A percentile compares a stretch with the other conserved stretches of the same genome.
These are phyloP conservation scores for Candida rishiriensis DNA, from an alignment of 805 yeast species.

Conservation along the genomic window DNA sequence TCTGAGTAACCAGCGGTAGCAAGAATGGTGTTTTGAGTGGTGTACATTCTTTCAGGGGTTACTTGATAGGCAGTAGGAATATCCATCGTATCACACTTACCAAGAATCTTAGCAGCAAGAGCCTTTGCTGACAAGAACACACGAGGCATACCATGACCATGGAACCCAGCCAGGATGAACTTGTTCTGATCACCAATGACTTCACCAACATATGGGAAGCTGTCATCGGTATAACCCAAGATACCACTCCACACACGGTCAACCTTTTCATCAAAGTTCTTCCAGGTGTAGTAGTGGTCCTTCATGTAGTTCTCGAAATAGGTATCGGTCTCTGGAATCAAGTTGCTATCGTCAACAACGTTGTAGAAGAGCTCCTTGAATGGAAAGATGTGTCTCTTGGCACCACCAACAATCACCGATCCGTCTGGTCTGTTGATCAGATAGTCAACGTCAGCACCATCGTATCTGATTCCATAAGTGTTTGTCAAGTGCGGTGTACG, in stretches of 20 bases:
- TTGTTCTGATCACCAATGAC: slow-evolving; percentile 23
- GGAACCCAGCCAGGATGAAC: slow-evolving; percentile 39
- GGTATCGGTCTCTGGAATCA: slow-evolving; percentile 21
- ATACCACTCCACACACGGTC: slow-evolving; percentile 39
- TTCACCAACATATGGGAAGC: slow-evolving; percentile 39
- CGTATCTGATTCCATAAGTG: slow-evolving; percentile 27
- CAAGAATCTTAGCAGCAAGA: slow-evolving; percentile 1
- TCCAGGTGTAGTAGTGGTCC: slow-evolving; percentile 29
- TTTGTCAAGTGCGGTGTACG: slow-evolving; percentile 28
- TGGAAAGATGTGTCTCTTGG: slow-evolving; percentile 23
- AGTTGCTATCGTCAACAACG: slow-evolving; percentile 33
- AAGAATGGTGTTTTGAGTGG: slow-evolving; percentile 8
- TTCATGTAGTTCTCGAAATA: slow-evolving; percentile 28
- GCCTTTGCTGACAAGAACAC: slow-evolving; percentile 32
- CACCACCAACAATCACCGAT: slow-evolving; percentile 33
- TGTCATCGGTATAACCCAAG: slow-evolving; percentile 38
- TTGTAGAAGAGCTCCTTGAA: slow-evolving; percentile 26
- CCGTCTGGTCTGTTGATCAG: slow-evolving; percentile 37
- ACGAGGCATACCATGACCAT: slow-evolving; percentile 49
- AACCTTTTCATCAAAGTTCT: slow-evolving; percentile 19
- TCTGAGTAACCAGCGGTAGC: slow-evolving; percentile 10
- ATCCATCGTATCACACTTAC: not conserved
- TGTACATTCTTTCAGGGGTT: slow-evolving; percentile 3
- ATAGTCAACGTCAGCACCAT: slow-evolving; percentile 18
- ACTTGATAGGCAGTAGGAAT: slow-evolving; percentile 4